phyloP scores from a whole-genome alignment of 345 rosid genomes.

The Eucalyptus tenuipes region DNA sequence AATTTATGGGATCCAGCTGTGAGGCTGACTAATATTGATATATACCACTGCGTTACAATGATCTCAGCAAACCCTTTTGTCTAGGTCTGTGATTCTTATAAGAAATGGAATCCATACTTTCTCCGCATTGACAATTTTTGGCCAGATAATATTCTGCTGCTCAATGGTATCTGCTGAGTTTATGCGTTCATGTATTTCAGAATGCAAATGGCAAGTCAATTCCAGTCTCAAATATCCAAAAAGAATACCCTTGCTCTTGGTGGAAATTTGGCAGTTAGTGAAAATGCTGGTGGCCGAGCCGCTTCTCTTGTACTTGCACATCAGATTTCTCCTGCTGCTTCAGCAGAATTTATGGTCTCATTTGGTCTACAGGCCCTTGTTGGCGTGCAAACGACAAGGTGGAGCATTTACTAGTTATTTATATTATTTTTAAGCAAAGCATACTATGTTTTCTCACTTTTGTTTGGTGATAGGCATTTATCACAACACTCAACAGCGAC shows the following conservation, averaged over 20 bases:
- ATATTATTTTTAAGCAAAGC: background rate
- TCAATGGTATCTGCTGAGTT: background rate
- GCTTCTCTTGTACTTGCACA: slow-evolving; percentile 57
- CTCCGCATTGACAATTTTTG: background rate
- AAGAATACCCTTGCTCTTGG: slow-evolving; percentile 47
- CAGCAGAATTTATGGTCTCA: slow-evolving; percentile 68
- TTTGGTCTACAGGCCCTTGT: slow-evolving; percentile 68
- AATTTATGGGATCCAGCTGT: background rate
- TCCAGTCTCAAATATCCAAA: slow-evolving; percentile 80
- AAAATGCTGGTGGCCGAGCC: slow-evolving; percentile 61
- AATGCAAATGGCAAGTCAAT: slow-evolving; percentile 83
- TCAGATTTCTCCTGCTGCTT: slow-evolving; percentile 65
- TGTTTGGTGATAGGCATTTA: slow-evolving; percentile 37
- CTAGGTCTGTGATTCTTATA: background rate
- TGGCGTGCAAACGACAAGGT: slow-evolving; percentile 79
- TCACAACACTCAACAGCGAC: slow-evolving; percentile 80
- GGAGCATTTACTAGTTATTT: background rate
- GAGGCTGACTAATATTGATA: background rate
- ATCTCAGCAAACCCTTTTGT: background rate
- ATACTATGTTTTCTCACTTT: background rate
- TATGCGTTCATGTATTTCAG: slow-evolving; percentile 22
- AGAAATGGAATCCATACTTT: background rate
- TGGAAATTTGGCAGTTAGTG: slow-evolving; percentile 70
- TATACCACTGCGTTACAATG: background rate
- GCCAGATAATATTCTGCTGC: background rate